Conservation (phyloP, 129 eudicot species). For the Tagetes patula region DNA sequence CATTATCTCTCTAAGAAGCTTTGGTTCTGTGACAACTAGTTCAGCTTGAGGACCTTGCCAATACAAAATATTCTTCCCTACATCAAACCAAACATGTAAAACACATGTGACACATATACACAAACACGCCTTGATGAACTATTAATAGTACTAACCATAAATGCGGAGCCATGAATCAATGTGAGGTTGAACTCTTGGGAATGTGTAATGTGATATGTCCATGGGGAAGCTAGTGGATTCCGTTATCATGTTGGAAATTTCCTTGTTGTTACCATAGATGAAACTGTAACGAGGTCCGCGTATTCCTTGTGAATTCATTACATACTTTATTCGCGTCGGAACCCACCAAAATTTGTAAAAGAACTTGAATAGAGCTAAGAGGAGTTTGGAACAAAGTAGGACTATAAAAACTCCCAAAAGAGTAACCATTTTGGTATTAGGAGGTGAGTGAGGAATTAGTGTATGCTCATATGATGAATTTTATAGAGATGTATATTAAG, state of each 20-base stretch:
- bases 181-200: conserved; percentile 28
- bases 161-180: conserved; percentile 22
- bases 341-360: conserved; percentile 33
- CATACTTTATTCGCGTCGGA: conserved; percentile 11
- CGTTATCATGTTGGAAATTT: conserved; percentile 15
- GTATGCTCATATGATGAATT: not conserved
- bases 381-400: conserved; percentile 8
- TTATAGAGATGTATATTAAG: not conserved
- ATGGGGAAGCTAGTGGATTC: conserved; percentile 24
- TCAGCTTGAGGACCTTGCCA: conserved; percentile 42
- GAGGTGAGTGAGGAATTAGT: not conserved
- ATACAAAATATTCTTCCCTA: conserved; percentile 36
- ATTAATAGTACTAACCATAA: conserved; percentile 17
- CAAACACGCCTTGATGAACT: not conserved
- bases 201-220: conserved; percentile 29
- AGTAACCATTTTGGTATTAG: not conserved
- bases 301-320: conserved; percentile 32
- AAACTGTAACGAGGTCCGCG: conserved; percentile 33
- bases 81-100: not conserved
- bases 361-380: conserved; percentile 22
- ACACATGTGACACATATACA: not conserved
- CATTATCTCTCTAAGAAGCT: conserved; percentile 31
- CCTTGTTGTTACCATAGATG: conserved; percentile 29
- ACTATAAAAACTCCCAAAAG: not conserved
- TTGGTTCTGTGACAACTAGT: conserved; percentile 33